These are phyloP conservation scores for Pseudozyma hubeiensis DNA, from an alignment of 1,284 basidiomycete species.

Conservation along the genomic window DNA sequence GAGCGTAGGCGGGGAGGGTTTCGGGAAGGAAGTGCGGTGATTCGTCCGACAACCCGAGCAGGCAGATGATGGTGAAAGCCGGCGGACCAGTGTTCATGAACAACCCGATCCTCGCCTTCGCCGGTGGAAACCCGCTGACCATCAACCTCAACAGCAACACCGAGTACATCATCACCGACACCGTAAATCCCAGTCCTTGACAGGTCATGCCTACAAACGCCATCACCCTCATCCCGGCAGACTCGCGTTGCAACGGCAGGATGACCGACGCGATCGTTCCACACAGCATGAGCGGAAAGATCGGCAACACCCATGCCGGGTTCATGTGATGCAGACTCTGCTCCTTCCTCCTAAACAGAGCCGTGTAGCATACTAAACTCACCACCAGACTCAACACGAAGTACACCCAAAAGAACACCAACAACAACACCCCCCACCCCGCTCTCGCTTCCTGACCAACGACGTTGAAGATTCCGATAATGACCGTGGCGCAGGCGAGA, in stretches of 20 bases:
- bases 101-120: constrained; percentile 24
- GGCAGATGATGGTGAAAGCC: constrained; percentile 39
- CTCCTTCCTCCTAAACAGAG: constrained; percentile 10
- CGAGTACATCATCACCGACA: constrained; percentile 40
- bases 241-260: constrained; percentile 10
- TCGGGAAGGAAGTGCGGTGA: constrained; percentile 15
- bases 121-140: constrained; percentile 26
- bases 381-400: constrained; percentile 1
- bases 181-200: constrained; percentile 40
- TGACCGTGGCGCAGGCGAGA: constrained; percentile 31
- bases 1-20: background rate
- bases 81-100: constrained; percentile 51
- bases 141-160: constrained; percentile 38
- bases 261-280: constrained; percentile 24
- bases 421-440: background rate
- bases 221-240: constrained; percentile 10
- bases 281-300: constrained; percentile 53
- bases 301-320: constrained; percentile 44
- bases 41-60: constrained; percentile 23
- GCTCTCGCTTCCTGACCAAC: background rate
- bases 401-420: constrained; percentile 30
- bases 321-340: constrained; percentile 36
- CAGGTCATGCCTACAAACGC: constrained; percentile 33
- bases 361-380: constrained; percentile 22
- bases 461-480: constrained; percentile 12